Evolutionary conservation across 2,329 filamentous ascomycete genomes (phyloP), one percentile per base, ranked within the genome.

Genomic region (Neofusicoccum kwambonambiense): DNA sequence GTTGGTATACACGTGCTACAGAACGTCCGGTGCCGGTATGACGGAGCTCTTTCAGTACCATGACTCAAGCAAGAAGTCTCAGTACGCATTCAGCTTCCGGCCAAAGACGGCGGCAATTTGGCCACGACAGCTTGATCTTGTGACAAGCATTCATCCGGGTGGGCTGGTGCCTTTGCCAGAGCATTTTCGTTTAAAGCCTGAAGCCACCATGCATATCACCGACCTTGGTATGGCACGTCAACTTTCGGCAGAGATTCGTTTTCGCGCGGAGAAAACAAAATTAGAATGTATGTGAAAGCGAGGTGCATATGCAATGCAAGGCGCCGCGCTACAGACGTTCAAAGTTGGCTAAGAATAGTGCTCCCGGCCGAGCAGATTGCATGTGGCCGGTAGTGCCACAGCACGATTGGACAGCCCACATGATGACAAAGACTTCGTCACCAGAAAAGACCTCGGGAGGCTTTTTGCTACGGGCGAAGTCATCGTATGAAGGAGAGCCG

Each of bases 381-480:
- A 56, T 56, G 37, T 12, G 19, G 51, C 12, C 17, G 51, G 41
- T 22, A 39, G 5, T 56, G 31, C 34, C 35, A 54, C 17, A 17
- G 34, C 4, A 12, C 12, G 1, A 56, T 56, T 56, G 52, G 52
- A 41, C 19, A 37, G 9, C 12, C 19, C 1, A 3, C 19, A 7
- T n/a, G 54, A 57, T 57, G 54, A 57, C 54, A 34, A 44, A 57
- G 54, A n/a, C 35, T 57, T 17, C 13, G 54, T 57, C 54, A 57
- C 15, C 54, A 8, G 22, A 39, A 57, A 35, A 39, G 39, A 44
- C 44, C 13, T 31, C 37, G 35, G 15, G 19, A 17, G 52, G 37
- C 37, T 31, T 34, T 57, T 37, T 31, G 37, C 8, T 31, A 11
- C 19, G 19, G 19, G 9, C 19, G 22, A 15, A 15, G 47, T 34